Conservation (phyloP, 2,329 filamentous ascomycete species). For the Coniochaeta sp. region DNA sequence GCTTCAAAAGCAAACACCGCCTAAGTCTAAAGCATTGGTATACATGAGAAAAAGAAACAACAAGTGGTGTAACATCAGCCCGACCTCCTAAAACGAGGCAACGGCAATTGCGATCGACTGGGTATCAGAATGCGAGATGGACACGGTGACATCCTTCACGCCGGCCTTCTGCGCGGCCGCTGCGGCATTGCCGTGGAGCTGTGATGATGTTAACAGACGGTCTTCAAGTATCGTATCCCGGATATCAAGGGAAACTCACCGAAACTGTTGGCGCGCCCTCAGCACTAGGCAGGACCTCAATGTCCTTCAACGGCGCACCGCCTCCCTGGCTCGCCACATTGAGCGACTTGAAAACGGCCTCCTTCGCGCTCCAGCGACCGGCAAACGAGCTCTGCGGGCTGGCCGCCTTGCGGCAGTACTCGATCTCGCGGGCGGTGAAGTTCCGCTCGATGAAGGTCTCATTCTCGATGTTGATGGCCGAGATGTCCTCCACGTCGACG, state of each 20-base stretch:
- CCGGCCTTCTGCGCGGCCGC: conserved; percentile 78
- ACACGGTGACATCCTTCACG: conserved; percentile 82
- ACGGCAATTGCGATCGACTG: conserved; percentile 94
- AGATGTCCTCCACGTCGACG: conserved; percentile 87
- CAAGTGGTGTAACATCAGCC: not conserved
- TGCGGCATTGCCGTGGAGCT: conserved; percentile 84
- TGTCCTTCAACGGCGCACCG: conserved; percentile 85
- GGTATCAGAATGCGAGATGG: conserved; percentile 90
- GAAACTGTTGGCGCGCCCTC: conserved; percentile 77
- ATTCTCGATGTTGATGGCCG: conserved; percentile 85
- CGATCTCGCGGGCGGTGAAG: conserved; percentile 78
- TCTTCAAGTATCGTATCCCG: too few species aligned
- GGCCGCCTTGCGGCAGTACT: conserved; percentile 68
- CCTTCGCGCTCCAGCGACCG: conserved; percentile 94
- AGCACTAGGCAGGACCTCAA: conserved; percentile 80
- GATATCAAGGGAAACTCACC: conserved; percentile 47
- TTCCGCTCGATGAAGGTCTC: conserved; percentile 92
- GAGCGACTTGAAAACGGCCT: conserved; percentile 96
- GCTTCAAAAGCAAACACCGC: not conserved
- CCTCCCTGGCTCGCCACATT: conserved; percentile 82
- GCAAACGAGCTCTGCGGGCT: conserved; percentile 82
- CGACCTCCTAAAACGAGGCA: conserved; percentile 57
- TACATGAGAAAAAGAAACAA: not conserved
- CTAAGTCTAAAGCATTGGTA: not conserved
- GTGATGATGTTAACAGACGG: conserved; percentile 29